Evolutionary conservation across 345 rosid species (phyloP).

Genomic region (Sisymbrium altissimum): DNA sequence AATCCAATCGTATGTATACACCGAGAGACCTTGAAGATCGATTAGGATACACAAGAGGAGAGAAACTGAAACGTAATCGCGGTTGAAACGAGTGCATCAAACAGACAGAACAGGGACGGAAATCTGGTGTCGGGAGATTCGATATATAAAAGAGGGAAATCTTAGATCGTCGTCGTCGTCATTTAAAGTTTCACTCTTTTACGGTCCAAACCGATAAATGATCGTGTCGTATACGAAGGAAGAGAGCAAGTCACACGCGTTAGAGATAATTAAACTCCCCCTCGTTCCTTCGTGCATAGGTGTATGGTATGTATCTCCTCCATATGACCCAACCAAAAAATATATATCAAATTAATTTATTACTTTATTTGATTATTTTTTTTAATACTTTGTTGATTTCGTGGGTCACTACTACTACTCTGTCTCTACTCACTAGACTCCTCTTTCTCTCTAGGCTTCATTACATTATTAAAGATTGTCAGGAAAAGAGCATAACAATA

Average conservation of each 20-base stretch:
- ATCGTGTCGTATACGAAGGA: constrained; percentile 22
- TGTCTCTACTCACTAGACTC: background rate
- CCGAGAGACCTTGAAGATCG: no score
- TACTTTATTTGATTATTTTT: background rate
- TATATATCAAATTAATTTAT: no score
- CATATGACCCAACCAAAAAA: no score
- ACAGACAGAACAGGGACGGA: background rate
- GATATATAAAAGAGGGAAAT: background rate
- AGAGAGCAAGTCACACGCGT: constrained; percentile 32
- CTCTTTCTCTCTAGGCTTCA: constrained; percentile 27
- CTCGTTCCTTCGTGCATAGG: constrained; percentile 6
- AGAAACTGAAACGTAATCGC: constrained; percentile 3
- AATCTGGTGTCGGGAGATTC: background rate
- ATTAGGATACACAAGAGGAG: no score
- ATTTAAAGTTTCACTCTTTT: background rate
- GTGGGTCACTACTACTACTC: constrained; percentile 25
- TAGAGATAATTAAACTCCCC: background rate
- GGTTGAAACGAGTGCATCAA: constrained; percentile 1
- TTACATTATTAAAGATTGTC: background rate
- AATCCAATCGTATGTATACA: background rate
- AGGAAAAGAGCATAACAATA: background rate
- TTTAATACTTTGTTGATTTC: constrained; percentile 26
- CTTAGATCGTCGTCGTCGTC: background rate
- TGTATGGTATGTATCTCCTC: no score
- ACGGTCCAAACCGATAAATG: constrained; percentile 3